These are phyloP conservation scores for Kuraishia hungarica DNA, from an alignment of 805 yeast species.

Conservation along the genomic window DNA sequence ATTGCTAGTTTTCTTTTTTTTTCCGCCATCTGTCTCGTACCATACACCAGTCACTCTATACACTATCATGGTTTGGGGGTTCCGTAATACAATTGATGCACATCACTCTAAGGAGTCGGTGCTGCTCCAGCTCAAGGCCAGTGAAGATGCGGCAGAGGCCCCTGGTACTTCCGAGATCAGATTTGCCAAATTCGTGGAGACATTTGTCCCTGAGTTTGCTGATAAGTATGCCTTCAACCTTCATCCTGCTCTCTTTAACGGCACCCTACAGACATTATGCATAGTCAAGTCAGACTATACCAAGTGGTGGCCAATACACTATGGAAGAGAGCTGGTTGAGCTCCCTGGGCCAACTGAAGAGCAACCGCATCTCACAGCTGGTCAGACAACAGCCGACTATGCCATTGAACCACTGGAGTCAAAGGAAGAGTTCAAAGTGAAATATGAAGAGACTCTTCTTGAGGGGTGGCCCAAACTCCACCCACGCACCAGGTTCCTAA, in stretches of 20 bases:
- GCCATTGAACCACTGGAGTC: slow-evolving; percentile 25
- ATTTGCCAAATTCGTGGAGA: slow-evolving; percentile 24
- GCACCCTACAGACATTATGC: slow-evolving; percentile 42
- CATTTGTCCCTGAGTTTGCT: slow-evolving; percentile 30
- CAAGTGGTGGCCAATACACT: slow-evolving; percentile 30
- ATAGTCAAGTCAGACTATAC: slow-evolving; percentile 35
- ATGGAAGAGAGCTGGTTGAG: slow-evolving; percentile 33
- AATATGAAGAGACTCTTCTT: slow-evolving; percentile 31
- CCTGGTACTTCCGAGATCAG: slow-evolving; percentile 13
- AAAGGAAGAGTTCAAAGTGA: slow-evolving; percentile 19
- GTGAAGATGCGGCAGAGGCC: background rate
- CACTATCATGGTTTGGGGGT: slow-evolving; percentile 17
- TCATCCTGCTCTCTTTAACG: slow-evolving; percentile 38
- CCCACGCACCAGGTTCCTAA: slow-evolving; percentile 58
- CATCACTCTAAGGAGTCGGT: slow-evolving; percentile 15
- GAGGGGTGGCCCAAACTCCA: slow-evolving; percentile 53
- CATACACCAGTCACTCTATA: too few relatives aligned
- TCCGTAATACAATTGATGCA: slow-evolving; percentile 20
- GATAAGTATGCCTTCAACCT: slow-evolving; percentile 29
- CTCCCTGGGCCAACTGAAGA: slow-evolving; percentile 26
- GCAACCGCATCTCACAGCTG: slow-evolving; percentile 15
- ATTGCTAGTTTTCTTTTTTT: background rate
- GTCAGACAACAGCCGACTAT: slow-evolving; percentile 42
- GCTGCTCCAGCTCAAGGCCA: slow-evolving; percentile 14
- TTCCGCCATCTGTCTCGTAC: background rate